Evolutionary conservation across 1,284 basidiomycete species (phyloP), one percentile per base, ranked within the genome.

Genomic region (Cystobasidium sp.): DNA sequence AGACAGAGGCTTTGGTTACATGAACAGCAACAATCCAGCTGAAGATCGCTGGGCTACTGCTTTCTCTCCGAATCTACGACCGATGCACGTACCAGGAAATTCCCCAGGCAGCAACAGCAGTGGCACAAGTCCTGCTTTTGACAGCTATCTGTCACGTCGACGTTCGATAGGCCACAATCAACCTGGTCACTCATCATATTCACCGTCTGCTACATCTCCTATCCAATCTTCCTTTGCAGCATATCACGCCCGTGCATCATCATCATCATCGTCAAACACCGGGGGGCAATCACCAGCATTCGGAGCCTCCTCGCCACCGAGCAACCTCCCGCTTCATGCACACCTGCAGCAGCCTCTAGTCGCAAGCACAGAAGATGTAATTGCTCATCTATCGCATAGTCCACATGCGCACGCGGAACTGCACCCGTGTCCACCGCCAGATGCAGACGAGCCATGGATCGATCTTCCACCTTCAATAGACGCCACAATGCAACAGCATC

Each of bases 371-470:
- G 64, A 66, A 9, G 64, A 66, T 31, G 37, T 66, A 12, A 43
- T 66, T 31, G 51, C 49, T 8, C 39, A 53, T 14, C 39, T 52
- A 39, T 55, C 64, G 10, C 24, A 51, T 46, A 66, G 64, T 53
- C 64, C 64, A 39, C 39, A 47, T 46, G 44, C 44, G 12, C 24
- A 44, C 43, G 49, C 49, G 22, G 64, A 43, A 6, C 2, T 53
- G 5, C n/a, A 46, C 9, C 24, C 64, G 14, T 41, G 39, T 53
- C 49, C 66, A 5, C 51, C 53, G 5, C 46, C 66, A 68, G 66
- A 68, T 49, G 66, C 55, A 41, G 66, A 68, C 20, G 66, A 68
- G 18, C 66, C 66, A 22, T 68, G 66, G 66, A 59, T 68, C 43
- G 66, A 68, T 43, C 66, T 68, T 14, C 66, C 66, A n/a, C 39